phyloP scores from a whole-genome alignment of 257 asterid genomes.

The Fraxinus americana region DNA sequence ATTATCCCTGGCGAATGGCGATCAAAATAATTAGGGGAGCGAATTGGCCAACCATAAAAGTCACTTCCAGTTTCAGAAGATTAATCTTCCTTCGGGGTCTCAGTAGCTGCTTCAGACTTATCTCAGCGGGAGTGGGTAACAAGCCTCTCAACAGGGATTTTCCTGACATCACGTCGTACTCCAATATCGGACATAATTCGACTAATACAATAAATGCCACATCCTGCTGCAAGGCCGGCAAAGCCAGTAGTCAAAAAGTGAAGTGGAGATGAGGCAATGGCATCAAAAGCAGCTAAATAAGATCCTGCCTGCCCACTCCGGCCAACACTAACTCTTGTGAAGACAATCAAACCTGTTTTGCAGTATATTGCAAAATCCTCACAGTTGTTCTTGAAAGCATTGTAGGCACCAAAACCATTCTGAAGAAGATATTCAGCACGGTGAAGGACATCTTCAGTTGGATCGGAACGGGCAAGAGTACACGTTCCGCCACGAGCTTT shows the following conservation, averaged over 20 bases:
- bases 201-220: conserved; percentile 68
- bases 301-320: conserved; percentile 87
- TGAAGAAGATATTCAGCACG: conserved; percentile 76
- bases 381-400: conserved; percentile 76
- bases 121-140: conserved; percentile 30
- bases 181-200: conserved; percentile 79
- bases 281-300: conserved; percentile 63
- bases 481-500: conserved; percentile 93
- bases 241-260: conserved; percentile 68
- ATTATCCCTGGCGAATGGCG: neutral
- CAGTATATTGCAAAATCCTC: conserved; percentile 92
- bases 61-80: neutral
- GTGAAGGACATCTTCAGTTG: conserved; percentile 59
- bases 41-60: conserved; percentile 2
- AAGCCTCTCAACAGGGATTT: conserved; percentile 85
- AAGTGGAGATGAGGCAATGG: conserved; percentile 67
- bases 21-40: neutral
- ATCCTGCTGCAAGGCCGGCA: conserved; percentile 60
- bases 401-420: conserved; percentile 79
- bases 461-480: conserved; percentile 71
- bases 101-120: conserved; percentile 32
- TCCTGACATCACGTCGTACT: conserved; percentile 73
- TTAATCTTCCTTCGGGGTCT: conserved; percentile 34
- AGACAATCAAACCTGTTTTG: conserved; percentile 80
- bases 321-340: conserved; percentile 58